Evolutionary conservation across 2,329 filamentous ascomycete genomes (phyloP).

Genomic region (Allantophomopsis cytisporea): DNA sequence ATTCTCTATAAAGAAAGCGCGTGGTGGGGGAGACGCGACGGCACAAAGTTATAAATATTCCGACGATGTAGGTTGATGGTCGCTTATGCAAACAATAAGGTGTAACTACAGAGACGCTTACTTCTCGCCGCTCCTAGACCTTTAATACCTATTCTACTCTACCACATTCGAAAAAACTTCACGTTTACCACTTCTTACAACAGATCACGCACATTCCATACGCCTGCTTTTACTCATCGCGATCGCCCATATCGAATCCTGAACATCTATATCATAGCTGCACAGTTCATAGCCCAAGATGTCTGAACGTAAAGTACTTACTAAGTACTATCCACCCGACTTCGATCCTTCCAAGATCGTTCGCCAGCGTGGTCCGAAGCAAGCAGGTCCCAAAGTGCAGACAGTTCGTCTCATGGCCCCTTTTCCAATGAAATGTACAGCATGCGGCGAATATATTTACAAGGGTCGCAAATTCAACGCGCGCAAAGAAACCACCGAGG

Average conservation of each 20-base stretch:
- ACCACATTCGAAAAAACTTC: background rate
- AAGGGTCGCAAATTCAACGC: conserved; percentile 88
- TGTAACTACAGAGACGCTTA: background rate
- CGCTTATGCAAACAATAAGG: background rate
- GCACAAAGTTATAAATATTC: conserved; percentile 1
- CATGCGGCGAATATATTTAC: conserved; percentile 66
- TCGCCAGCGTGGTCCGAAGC: conserved; percentile 51
- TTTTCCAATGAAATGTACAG: conserved; percentile 59
- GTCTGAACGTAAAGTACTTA: conserved; percentile 77
- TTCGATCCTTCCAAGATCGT: conserved; percentile 75
- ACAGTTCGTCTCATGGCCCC: conserved; percentile 80
- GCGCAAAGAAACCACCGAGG: conserved; percentile 74
- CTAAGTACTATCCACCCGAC: conserved; percentile 51
- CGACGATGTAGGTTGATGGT: background rate
- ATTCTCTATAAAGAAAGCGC: conserved; percentile 4
- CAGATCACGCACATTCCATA: no score
- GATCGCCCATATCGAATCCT: background rate
- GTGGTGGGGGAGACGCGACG: conserved; percentile 8
- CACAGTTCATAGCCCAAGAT: conserved; percentile 28
- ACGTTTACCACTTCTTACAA: background rate
- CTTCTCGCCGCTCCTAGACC: background rate
- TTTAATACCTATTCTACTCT: background rate
- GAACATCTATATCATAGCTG: background rate
- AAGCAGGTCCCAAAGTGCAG: conserved; percentile 61
- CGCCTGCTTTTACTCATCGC: no score